Percentiles rank a stretch among this genome's conserved stretches.
These are phyloP conservation scores for Amyloporia xantha DNA, from an alignment of 768 basidiomycete species.

Conservation along the genomic window DNA sequence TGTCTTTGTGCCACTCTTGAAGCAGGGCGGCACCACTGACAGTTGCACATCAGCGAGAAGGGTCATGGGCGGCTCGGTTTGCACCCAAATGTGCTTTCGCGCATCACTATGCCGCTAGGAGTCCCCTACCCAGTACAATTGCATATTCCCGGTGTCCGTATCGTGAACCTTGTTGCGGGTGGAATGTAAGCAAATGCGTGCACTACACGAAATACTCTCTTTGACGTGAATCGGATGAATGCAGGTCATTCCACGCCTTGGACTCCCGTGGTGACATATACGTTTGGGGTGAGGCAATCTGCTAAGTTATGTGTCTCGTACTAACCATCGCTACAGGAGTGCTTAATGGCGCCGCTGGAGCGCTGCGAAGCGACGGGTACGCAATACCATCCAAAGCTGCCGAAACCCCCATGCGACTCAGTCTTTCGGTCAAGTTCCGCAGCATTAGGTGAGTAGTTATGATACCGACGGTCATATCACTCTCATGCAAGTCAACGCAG, in stretches of 20 bases:
- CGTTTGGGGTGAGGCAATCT: slow-evolving; percentile 64
- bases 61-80: slow-evolving; percentile 59
- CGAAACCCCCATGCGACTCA: not conserved
- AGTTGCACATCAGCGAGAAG: not conserved
- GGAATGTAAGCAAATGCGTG: slow-evolving; percentile 56
- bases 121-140: slow-evolving; percentile 65
- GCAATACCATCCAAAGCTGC: not conserved
- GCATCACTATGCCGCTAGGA: slow-evolving; percentile 28
- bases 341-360: not conserved
- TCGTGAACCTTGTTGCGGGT: slow-evolving; percentile 71
- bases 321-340: not conserved
- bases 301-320: not conserved
- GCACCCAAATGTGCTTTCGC: slow-evolving; percentile 22
- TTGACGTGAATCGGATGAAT: not conserved
- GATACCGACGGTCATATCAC: not conserved
- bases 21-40: not conserved
- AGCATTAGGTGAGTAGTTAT: not conserved
- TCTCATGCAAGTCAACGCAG: slow-evolving; percentile 30
- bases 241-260: slow-evolving; percentile 82
- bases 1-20: slow-evolving; percentile 8
- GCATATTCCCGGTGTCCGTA: slow-evolving; percentile 48
- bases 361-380: not conserved
- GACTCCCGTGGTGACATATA: slow-evolving; percentile 67
- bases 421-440: not conserved
- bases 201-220: slow-evolving; percentile 4